A percentile compares a stretch with the other conserved stretches of the same genome.
Conservation (phyloP, 768 basidiomycete species). For the Tricholomella constricta region DNA sequence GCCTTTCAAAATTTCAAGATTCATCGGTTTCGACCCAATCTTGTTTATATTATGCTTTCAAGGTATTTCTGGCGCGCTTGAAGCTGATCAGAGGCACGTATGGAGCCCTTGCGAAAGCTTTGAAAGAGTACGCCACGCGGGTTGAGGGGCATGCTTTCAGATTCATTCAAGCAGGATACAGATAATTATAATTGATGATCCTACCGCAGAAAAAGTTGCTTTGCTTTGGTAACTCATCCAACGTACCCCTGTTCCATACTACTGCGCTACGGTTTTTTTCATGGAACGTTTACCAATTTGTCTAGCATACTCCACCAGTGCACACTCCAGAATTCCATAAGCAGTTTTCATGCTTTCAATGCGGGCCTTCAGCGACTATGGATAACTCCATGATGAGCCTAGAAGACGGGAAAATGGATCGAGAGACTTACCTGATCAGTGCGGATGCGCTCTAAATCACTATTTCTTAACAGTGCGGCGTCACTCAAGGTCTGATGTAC, state of each 20-base stretch:
- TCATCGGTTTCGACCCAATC: too few species aligned
- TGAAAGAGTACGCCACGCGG: slow-evolving; percentile 9
- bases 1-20: background rate
- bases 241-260: too few species aligned
- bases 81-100: slow-evolving; percentile 2
- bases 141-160: slow-evolving; percentile 13
- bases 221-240: too few species aligned
- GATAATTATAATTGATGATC: background rate
- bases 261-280: too few species aligned
- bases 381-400: background rate
- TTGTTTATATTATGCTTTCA: background rate
- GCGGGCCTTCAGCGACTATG: background rate
- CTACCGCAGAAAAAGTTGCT: too few species aligned
- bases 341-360: background rate
- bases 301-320: background rate
- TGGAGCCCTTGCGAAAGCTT: background rate
- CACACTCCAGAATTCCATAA: background rate
- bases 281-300: background rate
- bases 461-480: background rate
- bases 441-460: background rate
- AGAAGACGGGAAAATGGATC: too few species aligned
- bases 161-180: slow-evolving; percentile 2
- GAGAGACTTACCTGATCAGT: background rate
- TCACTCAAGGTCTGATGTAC: background rate
- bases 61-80: slow-evolving; percentile 6